Evolutionary conservation across 352 stramenopile genomes (phyloP).

Genomic region (Stramenopiles sp.): DNA sequence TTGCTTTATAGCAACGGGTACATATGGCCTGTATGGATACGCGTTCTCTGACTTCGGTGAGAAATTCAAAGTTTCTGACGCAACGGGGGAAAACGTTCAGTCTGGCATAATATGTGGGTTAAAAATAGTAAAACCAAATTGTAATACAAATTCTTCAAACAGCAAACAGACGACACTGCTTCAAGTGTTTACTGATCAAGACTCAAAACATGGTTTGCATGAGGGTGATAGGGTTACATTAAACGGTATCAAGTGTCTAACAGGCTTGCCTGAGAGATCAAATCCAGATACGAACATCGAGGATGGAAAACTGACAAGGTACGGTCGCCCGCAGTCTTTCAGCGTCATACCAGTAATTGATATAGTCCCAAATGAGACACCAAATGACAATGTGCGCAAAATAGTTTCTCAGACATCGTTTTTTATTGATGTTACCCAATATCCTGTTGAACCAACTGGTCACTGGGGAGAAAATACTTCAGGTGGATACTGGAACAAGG

Average conservation of each 20-base stretch:
- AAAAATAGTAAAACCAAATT: background rate
- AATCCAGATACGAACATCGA: no score
- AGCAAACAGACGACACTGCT: no score
- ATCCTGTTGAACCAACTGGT: background rate
- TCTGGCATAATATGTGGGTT: background rate
- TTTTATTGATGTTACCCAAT: background rate
- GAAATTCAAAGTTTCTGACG: slow-evolving; percentile 24
- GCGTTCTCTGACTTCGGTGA: slow-evolving; percentile 48
- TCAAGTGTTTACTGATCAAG: background rate
- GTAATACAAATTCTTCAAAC: no score
- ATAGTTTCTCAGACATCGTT: background rate
- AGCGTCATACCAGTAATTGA: background rate
- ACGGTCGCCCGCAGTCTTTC: no score
- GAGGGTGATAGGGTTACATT: background rate
- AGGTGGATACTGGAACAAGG: background rate
- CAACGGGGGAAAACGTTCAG: background rate
- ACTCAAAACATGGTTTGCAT: background rate
- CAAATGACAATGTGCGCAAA: background rate
- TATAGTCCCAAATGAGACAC: background rate
- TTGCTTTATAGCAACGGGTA: slow-evolving; percentile 44
- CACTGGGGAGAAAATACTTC: background rate
- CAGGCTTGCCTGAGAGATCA: background rate
- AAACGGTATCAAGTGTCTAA: background rate
- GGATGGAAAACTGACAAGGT: no score
- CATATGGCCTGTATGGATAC: slow-evolving; percentile 50